Conservation (phyloP, 441 rosid genomes). For the Populus hybrid region DNA sequence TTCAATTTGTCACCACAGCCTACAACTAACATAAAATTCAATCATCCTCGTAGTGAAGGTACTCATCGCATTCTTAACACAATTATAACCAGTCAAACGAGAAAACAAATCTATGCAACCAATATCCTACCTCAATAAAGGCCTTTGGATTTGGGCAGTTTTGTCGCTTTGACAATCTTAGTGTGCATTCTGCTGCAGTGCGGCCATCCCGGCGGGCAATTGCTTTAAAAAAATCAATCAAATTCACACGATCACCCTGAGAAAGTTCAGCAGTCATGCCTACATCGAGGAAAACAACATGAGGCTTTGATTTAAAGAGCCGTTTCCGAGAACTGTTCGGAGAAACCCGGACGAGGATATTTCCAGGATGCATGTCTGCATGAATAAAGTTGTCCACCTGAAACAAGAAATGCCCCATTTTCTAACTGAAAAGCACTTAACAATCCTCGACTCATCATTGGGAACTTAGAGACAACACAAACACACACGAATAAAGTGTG, state of each 20-base stretch:
- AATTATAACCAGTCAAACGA: not conserved
- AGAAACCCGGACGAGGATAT: slow-evolving; percentile 84
- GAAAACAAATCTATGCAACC: not conserved
- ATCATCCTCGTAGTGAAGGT: not conserved
- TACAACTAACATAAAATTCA: not conserved
- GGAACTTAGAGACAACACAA: not conserved
- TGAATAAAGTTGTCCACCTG: slow-evolving; percentile 99
- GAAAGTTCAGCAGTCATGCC: slow-evolving; percentile 99
- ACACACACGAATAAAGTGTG: not conserved
- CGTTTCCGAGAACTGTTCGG: slow-evolving; percentile 63
- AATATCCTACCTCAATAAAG: slow-evolving; percentile 65
- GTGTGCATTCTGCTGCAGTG: slow-evolving; percentile 81
- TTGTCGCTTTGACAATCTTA: slow-evolving; percentile 79
- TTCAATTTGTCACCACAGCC: not conserved
- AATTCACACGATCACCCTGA: slow-evolving; percentile 72
- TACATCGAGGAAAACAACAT: slow-evolving; percentile 96
- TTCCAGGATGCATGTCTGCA: slow-evolving; percentile 99
- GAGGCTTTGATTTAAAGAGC: slow-evolving; percentile 87
- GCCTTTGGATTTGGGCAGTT: slow-evolving; percentile 94
- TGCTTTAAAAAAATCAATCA: slow-evolving; percentile 91
- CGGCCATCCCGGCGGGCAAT: slow-evolving; percentile 94
- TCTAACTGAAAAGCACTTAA: slow-evolving; percentile 1
- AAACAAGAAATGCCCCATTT: slow-evolving; percentile 24
- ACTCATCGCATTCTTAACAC: not conserved
- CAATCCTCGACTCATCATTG: not conserved